Conservation (phyloP, 1,284 basidiomycete species). For the Puccinia brachypodii region DNA sequence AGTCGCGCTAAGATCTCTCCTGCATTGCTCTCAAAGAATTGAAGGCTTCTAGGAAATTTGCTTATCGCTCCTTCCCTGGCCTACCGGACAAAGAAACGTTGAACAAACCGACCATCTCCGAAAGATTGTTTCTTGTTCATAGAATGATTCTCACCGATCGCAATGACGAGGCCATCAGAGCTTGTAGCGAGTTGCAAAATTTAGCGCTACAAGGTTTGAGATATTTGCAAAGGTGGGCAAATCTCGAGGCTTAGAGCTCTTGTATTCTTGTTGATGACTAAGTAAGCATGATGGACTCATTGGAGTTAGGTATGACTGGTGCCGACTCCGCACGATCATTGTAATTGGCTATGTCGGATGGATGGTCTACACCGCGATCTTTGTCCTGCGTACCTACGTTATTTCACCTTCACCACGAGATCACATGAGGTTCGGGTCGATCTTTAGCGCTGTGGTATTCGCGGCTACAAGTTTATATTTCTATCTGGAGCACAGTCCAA, state of each 20-base stretch:
- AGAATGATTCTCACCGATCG: slow-evolving; percentile 55
- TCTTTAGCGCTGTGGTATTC: slow-evolving; percentile 50
- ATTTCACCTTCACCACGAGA: slow-evolving; percentile 56
- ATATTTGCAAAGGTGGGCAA: slow-evolving; percentile 74
- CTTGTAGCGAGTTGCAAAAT: slow-evolving; percentile 65
- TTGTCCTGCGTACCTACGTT: slow-evolving; percentile 52
- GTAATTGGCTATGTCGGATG: slow-evolving; percentile 74
- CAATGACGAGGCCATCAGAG: slow-evolving; percentile 63
- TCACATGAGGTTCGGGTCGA: slow-evolving; percentile 58
- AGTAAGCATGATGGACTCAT: neutral
- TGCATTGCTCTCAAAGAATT: slow-evolving; percentile 61
- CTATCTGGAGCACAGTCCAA: slow-evolving; percentile 66
- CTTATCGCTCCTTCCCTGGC: slow-evolving; percentile 65
- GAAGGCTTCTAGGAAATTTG: slow-evolving; percentile 64
- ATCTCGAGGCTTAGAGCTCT: neutral
- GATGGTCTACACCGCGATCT: slow-evolving; percentile 59
- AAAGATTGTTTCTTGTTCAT: slow-evolving; percentile 56
- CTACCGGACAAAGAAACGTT: slow-evolving; percentile 57
- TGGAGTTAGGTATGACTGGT: slow-evolving; percentile 67
- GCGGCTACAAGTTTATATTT: slow-evolving; percentile 63
- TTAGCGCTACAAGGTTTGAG: slow-evolving; percentile 67
- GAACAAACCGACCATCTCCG: slow-evolving; percentile 59
- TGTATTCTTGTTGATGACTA: slow-evolving; percentile 4
- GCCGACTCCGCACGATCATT: slow-evolving; percentile 70
- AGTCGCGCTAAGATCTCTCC: neutral